Evolutionary conservation across 257 asterid species (phyloP), one percentile per base, ranked within the genome.

Genomic region (Solanum rostratum): DNA sequence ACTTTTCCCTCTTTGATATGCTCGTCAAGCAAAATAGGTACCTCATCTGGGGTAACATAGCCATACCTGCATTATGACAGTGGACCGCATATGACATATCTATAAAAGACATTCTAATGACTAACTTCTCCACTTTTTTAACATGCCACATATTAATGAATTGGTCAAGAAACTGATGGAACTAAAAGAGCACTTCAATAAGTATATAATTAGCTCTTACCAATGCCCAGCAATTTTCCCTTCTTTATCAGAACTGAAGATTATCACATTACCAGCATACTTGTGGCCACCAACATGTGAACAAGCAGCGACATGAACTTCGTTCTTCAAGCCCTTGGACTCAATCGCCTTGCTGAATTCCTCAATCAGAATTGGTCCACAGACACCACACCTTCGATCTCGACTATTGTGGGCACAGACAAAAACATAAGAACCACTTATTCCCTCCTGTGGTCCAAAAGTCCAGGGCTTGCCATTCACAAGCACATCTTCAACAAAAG

Each of bases 251-350:
- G 84, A 91, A 87, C 95, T 88, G 88, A 93, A 97, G 83, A 89
- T 92, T 78, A 97, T 94, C 86, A 93, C 92, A 46, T 95, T 97
- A 85, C 99, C 99, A 46, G 99, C 99, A 89, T 97, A 95, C 90
- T 97, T 97, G 90, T 97, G 99, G 62, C 99, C 99, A 55, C 99
- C 99, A 29, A 97, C 82, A 91, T 97, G 99, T 6, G 98, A 97
- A 89, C 98, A 97, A 87, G 97, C 97, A 87, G 93, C 85, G 84
- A 95, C 98, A 79, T 69, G 84, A 30, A 97, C 92, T 83, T 89
- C 90, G 60, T 84, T 83, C 82, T 87, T 91, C 89, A 91, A 88
- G 76, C 88, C 91, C 93, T 87, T 90, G 79, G 92, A 83, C 80
- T 85, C 93, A 86, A 93, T 88, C 86, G 89, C 97, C 88, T 91